These are phyloP conservation scores for Pseudogymnoascus sp. DNA, from an alignment of 2,329 filamentous ascomycete genomes.

Conservation along the genomic window DNA sequence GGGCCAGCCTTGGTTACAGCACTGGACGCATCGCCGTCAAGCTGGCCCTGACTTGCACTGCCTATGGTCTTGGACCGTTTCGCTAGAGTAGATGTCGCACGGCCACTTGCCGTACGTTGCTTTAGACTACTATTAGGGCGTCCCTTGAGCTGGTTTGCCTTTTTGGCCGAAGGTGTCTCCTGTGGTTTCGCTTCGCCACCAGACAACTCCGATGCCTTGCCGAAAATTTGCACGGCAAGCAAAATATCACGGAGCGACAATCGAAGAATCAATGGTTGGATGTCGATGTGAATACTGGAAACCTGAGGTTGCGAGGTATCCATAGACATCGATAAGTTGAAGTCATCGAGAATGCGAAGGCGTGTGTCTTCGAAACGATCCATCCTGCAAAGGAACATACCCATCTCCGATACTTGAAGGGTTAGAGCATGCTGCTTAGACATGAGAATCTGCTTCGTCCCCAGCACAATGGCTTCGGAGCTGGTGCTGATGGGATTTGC, in stretches of 20 bases:
- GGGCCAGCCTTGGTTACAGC: conserved; percentile 42
- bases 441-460: conserved; percentile 85
- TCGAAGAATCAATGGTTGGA: conserved; percentile 85
- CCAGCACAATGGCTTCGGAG: conserved; percentile 91
- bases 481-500: conserved; percentile 84
- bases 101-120: conserved; percentile 48
- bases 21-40: conserved; percentile 34
- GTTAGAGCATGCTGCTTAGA: conserved; percentile 92
- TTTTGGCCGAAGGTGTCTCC: conserved; percentile 40
- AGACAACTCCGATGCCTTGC: conserved; percentile 82
- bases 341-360: conserved; percentile 90
- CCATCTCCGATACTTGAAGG: conserved; percentile 84
- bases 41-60: conserved; percentile 1
- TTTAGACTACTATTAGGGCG: conserved; percentile 33
- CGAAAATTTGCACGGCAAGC: conserved; percentile 84
- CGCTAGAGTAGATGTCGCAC: conserved; percentile 43
- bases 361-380: conserved; percentile 89
- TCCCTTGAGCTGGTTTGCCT: conserved; percentile 42
- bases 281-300: conserved; percentile 74
- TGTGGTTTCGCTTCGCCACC: conserved; percentile 47
- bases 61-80: conserved; percentile 32
- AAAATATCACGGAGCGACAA: conserved; percentile 91
- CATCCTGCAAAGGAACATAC: conserved; percentile 99
- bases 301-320: conserved; percentile 56
- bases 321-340: conserved; percentile 82